Evolutionary conservation across 805 yeast genomes (phyloP), one percentile per base, ranked within the genome.

Genomic region (Suhomyces kilbournensis): DNA sequence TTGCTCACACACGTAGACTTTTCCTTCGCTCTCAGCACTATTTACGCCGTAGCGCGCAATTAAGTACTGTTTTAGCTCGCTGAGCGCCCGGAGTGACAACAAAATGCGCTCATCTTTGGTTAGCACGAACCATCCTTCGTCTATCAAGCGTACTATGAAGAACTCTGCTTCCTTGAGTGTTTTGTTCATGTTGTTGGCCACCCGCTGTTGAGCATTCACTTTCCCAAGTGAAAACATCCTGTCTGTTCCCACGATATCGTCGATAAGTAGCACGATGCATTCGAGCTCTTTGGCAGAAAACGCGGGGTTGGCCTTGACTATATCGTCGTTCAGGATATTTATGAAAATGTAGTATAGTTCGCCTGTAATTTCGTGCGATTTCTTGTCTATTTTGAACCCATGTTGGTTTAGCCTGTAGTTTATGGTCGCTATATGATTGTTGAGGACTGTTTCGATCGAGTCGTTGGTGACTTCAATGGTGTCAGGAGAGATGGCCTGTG

Each of bases 41-140:
- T 51, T 51, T 22, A 60, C 49, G 0, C 81, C 83, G 56, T 68
- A 80, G 23, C 76, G 68, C 26, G 76, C 78, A 2, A 72, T 56
- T 42, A 84, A 60, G 56, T 72, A 77, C 39, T 64, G 65, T 50
- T 74, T 71, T 44, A 84, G 65, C 56, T 84, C 89, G 10, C 78
- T 67, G 7, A 83, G 53, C 1, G 78, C 61, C 23, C 80, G 63
- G 1, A 74, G 57, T 3, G 82, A 75, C 64, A 67, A 48, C 61
- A 70, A 57, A 58, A 80, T 43, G 53, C 68, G 55, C 65, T 72
- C 56, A 51, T 60, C 59, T 44, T 55, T 46, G 60, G 71, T 59
- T 32, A 65, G 47, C n/a, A 54, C 74, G 7, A 83, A 63, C 86
- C 86, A 83, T n/a, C 82, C 85, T 48, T 74, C 78, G 47, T 74